These are phyloP conservation scores for Mucor indicus DNA, from an alignment of 371 early-diverging fungal species.

Conservation along the genomic window DNA sequence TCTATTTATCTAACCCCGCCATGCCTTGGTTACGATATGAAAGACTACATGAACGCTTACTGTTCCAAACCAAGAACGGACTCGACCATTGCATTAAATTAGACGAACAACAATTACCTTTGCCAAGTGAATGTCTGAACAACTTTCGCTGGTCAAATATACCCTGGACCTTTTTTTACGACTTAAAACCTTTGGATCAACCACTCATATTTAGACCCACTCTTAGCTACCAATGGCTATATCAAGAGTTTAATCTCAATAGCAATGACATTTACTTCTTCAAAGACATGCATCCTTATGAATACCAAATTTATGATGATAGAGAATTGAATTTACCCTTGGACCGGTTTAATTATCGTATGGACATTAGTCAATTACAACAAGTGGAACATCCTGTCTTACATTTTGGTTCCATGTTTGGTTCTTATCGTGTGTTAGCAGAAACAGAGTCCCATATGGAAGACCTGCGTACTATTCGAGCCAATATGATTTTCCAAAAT, in stretches of 20 bases:
- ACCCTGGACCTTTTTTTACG: constrained; percentile 60
- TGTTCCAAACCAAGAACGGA: constrained; percentile 59
- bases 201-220: constrained; percentile 36
- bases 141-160: constrained; percentile 54
- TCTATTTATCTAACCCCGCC: constrained; percentile 56
- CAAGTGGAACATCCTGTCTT: constrained; percentile 41
- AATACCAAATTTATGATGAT: constrained; percentile 52
- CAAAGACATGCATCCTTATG: constrained; percentile 52
- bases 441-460: constrained; percentile 38
- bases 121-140: constrained; percentile 58
- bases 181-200: constrained; percentile 27
- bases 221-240: constrained; percentile 42
- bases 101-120: constrained; percentile 31
- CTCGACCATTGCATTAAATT: constrained; percentile 46
- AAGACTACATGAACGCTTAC: constrained; percentile 50
- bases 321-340: constrained; percentile 35
- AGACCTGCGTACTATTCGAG: constrained; percentile 32
- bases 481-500: constrained; percentile 49
- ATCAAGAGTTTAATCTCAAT: no score
- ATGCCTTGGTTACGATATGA: constrained; percentile 56
- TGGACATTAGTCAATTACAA: constrained; percentile 43
- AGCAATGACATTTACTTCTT: constrained; percentile 46
- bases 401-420: constrained; percentile 61
- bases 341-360: constrained; percentile 39
- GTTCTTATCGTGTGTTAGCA: constrained; percentile 52